Conservation (phyloP, 768 basidiomycete species). For the Austroboletus eburneus region DNA sequence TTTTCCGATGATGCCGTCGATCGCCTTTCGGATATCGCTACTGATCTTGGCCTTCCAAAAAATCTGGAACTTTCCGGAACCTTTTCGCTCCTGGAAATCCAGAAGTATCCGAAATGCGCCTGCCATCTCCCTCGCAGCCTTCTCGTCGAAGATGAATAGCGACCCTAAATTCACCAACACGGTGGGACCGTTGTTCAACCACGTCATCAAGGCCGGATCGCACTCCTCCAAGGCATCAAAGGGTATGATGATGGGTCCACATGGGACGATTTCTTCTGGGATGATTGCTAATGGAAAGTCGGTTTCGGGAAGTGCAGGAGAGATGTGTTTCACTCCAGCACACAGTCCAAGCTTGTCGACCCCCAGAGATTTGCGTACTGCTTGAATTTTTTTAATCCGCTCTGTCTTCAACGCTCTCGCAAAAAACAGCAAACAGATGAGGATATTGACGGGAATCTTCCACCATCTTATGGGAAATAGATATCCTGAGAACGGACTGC, state of each 20-base stretch:
- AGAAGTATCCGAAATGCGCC: not conserved
- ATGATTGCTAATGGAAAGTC: not conserved
- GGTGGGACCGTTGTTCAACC: not conserved
- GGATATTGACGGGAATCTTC: not conserved
- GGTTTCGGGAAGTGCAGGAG: not conserved
- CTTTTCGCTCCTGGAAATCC: not conserved
- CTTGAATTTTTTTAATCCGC: not conserved
- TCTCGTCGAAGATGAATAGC: not conserved
- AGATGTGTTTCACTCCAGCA: not conserved
- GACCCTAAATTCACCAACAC: not conserved
- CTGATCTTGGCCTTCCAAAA: not conserved
- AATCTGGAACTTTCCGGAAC: not conserved
- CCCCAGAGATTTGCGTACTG: not conserved
- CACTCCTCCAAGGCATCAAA: not conserved
- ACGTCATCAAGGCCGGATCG: not conserved
- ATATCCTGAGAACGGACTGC: not conserved
- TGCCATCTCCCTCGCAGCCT: not conserved
- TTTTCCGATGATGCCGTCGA: not conserved
- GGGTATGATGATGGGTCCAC: not conserved
- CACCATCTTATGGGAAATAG: not conserved
- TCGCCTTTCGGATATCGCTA: not conserved
- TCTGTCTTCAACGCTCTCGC: too few relatives aligned
- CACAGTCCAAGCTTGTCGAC: not conserved
- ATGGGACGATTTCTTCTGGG: not conserved
- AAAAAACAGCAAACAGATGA: not conserved